Conservation (phyloP, 306 rosid species). For the Castanospermum australe region DNA sequence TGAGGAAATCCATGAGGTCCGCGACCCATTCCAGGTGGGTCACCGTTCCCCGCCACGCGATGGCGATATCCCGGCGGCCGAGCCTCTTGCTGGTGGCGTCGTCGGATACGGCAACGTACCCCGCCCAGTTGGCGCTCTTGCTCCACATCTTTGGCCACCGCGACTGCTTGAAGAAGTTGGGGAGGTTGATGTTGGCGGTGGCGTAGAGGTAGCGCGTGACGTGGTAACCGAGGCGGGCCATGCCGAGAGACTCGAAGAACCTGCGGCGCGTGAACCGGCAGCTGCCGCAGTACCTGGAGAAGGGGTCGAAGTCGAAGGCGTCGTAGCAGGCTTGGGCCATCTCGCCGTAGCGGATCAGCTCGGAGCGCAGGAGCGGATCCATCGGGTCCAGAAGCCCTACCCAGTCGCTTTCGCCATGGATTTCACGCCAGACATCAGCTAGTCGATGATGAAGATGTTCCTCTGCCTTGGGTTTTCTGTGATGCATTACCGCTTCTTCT, state of each 20-base stretch:
- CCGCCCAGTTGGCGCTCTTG: constrained; percentile 84
- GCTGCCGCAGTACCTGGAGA: constrained; percentile 81
- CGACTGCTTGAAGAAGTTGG: constrained; percentile 69
- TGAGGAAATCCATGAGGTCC: constrained; percentile 76
- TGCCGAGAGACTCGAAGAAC: constrained; percentile 42
- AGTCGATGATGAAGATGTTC: not conserved
- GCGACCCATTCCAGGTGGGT: constrained; percentile 72
- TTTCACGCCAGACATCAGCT: constrained; percentile 56
- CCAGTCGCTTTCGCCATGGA: constrained; percentile 77
- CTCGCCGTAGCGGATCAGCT: constrained; percentile 81
- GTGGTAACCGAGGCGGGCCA: constrained; percentile 42
- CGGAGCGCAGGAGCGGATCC: constrained; percentile 58
- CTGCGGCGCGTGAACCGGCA: constrained; percentile 48
- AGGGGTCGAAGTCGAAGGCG: constrained; percentile 78
- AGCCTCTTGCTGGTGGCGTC: constrained; percentile 39
- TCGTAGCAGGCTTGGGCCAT: constrained; percentile 92
- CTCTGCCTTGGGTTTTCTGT: not conserved
- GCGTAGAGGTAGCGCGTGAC: constrained; percentile 78
- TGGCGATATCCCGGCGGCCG: constrained; percentile 68
- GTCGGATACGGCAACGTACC: constrained; percentile 75
- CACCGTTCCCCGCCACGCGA: constrained; percentile 86
- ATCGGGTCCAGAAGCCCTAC: constrained; percentile 72
- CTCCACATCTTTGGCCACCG: constrained; percentile 82
- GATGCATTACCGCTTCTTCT: not conserved
- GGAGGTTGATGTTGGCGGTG: constrained; percentile 61